Conservation (phyloP, 1,284 basidiomycete genomes). For the Neotropicomus parvogracilis region DNA sequence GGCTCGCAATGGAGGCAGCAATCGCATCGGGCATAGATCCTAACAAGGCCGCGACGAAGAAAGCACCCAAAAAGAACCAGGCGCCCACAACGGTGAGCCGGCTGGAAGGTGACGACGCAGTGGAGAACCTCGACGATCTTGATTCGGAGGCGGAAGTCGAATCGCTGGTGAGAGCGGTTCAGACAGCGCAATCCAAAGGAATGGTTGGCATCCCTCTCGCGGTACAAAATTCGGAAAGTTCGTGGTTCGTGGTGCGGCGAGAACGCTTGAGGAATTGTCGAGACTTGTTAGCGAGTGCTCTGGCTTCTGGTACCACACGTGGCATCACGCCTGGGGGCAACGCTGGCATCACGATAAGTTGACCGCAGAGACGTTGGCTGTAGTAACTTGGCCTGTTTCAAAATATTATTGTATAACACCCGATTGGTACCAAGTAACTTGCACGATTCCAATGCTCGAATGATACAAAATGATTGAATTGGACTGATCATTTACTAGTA, state of each 20-base stretch:
- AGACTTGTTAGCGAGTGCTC: conserved; percentile 58
- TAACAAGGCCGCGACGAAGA: conserved; percentile 48
- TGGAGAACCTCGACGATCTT: conserved; percentile 73
- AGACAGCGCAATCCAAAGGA: conserved; percentile 53
- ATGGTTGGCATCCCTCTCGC: conserved; percentile 48
- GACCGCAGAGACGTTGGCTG: not conserved
- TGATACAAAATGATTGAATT: too few species aligned
- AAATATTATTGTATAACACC: too few species aligned
- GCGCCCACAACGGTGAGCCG: conserved; percentile 44
- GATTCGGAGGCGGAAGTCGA: conserved; percentile 76
- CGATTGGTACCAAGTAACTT: too few species aligned
- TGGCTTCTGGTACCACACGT: conserved; percentile 33
- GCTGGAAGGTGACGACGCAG: conserved; percentile 53
- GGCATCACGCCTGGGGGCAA: conserved; percentile 22
- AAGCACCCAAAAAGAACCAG: conserved; percentile 49
- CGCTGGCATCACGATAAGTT: conserved; percentile 22
- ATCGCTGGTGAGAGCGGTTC: conserved; percentile 50
- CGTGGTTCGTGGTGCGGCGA: conserved; percentile 73
- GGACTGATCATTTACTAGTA: too few species aligned
- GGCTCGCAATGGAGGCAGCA: conserved; percentile 61
- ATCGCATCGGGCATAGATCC: conserved; percentile 54
- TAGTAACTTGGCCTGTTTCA: too few species aligned
- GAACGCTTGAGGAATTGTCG: conserved; percentile 68
- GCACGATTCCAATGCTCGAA: too few species aligned
- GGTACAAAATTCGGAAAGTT: conserved; percentile 45